phyloP scores from a whole-genome alignment of 129 eudicot genomes.

The Flaveria brownii region DNA sequence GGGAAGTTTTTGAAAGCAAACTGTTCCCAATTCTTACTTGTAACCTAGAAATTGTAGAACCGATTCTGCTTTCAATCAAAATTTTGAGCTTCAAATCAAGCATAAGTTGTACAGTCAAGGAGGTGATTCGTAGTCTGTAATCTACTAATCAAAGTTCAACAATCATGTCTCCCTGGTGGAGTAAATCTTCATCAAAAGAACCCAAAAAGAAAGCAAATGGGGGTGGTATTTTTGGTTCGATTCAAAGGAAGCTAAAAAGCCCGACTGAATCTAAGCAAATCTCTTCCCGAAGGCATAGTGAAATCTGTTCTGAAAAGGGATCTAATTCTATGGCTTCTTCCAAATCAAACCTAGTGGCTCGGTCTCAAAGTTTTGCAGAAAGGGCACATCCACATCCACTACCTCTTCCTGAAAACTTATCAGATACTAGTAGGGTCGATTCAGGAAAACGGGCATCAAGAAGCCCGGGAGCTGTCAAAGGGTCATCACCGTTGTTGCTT shows the following conservation, averaged over 20 bases:
- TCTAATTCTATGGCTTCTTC: constrained; percentile 39
- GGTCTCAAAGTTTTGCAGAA: constrained; percentile 56
- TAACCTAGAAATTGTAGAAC: constrained; percentile 26
- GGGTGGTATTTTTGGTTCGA: constrained; percentile 42
- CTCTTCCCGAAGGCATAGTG: constrained; percentile 31
- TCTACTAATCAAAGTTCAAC: constrained; percentile 6
- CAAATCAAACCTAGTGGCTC: constrained; percentile 40
- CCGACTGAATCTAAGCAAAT: constrained; percentile 41
- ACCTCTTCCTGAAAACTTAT: constrained; percentile 48
- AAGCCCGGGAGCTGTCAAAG: constrained; percentile 34
- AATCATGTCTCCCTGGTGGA: constrained; percentile 71
- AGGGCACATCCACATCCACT: constrained; percentile 51
- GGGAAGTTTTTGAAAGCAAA: constrained; percentile 26
- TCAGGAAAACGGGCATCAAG: constrained; percentile 41
- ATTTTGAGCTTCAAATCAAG: constrained; percentile 25
- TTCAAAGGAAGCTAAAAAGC: constrained; percentile 52
- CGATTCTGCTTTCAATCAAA: constrained; percentile 6
- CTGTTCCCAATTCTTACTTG: constrained; percentile 31
- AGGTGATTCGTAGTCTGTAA: constrained; percentile 18
- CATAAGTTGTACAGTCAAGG: constrained; percentile 1
- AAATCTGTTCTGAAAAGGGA: constrained; percentile 43
- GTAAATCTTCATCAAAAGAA: constrained; percentile 56
- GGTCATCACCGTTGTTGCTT: constrained; percentile 32
- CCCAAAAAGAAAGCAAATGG: constrained; percentile 43
- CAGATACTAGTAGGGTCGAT: constrained; percentile 23